Conservation (phyloP, 768 basidiomycete species). For the Cystofilobasidium macerans region DNA sequence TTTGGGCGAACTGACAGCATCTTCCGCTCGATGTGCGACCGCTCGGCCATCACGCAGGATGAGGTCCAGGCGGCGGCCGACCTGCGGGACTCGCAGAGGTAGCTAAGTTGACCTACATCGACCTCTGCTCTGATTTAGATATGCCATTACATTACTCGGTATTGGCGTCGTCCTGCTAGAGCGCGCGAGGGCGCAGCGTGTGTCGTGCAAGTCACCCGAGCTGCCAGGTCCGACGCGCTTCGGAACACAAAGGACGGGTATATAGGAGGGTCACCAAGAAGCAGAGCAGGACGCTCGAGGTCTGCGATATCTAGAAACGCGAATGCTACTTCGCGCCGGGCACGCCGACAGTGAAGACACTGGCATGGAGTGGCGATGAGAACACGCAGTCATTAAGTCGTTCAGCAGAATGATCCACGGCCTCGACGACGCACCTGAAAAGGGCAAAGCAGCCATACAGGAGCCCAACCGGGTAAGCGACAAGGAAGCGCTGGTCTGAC, state of each 20-base stretch:
- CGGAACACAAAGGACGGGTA: too few relatives aligned
- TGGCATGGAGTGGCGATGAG: neutral
- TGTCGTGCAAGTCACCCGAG: too few relatives aligned
- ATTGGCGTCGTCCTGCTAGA: too few relatives aligned
- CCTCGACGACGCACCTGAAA: slow-evolving; percentile 45
- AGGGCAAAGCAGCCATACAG: slow-evolving; percentile 90
- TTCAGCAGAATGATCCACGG: neutral
- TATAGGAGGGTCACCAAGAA: too few relatives aligned
- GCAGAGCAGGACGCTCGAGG: too few relatives aligned
- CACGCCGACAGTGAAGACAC: slow-evolving; percentile 17
- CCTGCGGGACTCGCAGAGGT: neutral
- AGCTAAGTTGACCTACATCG: too few relatives aligned
- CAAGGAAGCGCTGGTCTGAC: slow-evolving; percentile 86
- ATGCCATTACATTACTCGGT: too few relatives aligned
- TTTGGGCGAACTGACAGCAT: slow-evolving; percentile 52
- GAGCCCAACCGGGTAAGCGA: slow-evolving; percentile 90
- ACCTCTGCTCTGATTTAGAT: too few relatives aligned
- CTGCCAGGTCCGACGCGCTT: too few relatives aligned
- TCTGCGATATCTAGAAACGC: too few relatives aligned
- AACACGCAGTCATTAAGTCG: neutral
- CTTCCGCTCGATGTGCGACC: slow-evolving; percentile 58
- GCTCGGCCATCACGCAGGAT: slow-evolving; percentile 1
- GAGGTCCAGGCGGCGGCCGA: slow-evolving; percentile 6
- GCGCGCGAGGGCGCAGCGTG: too few relatives aligned
- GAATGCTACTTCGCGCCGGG: slow-evolving; percentile 11